Evolutionary conservation across 768 basidiomycete species (phyloP).

Genomic region (Mycena floridula): DNA sequence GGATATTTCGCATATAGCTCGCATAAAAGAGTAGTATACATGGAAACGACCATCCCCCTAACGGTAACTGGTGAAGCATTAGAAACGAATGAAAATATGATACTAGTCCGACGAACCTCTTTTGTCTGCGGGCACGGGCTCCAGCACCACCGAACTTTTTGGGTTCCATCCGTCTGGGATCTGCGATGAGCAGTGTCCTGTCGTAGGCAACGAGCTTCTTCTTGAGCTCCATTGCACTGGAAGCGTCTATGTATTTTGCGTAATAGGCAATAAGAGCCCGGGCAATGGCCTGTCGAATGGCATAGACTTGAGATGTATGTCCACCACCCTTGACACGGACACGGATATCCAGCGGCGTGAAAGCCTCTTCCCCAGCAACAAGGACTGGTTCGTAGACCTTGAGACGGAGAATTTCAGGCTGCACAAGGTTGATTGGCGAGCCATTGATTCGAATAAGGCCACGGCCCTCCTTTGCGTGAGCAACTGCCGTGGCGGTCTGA

Average conservation of each 20-base stretch:
- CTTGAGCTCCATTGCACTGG: constrained; percentile 95
- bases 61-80: constrained; percentile 61
- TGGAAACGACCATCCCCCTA: constrained; percentile 46
- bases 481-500: constrained; percentile 96
- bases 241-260: constrained; percentile 98
- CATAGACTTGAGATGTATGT: constrained; percentile 98
- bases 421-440: constrained; percentile 91
- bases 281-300: constrained; percentile 97
- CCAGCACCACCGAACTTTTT: constrained; percentile 99
- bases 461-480: constrained; percentile 93
- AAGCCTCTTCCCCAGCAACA: constrained; percentile 86
- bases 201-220: constrained; percentile 97
- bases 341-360: constrained; percentile 87
- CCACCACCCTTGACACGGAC: constrained; percentile 99
- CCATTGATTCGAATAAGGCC: constrained; percentile 97
- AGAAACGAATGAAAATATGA: constrained; percentile 5
- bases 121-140: constrained; percentile 97
- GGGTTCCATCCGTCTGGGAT: constrained; percentile 96
- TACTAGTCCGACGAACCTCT: constrained; percentile 53
- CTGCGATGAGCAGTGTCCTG: constrained; percentile 82
- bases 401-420: constrained; percentile 92
- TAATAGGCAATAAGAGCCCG: constrained; percentile 98
- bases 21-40: constrained; percentile 11
- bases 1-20: background rate
- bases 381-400: constrained; percentile 98